phyloP scores from a whole-genome alignment of 495 filamentous ascomycete genomes.

The Annulohypoxylon stygium region DNA sequence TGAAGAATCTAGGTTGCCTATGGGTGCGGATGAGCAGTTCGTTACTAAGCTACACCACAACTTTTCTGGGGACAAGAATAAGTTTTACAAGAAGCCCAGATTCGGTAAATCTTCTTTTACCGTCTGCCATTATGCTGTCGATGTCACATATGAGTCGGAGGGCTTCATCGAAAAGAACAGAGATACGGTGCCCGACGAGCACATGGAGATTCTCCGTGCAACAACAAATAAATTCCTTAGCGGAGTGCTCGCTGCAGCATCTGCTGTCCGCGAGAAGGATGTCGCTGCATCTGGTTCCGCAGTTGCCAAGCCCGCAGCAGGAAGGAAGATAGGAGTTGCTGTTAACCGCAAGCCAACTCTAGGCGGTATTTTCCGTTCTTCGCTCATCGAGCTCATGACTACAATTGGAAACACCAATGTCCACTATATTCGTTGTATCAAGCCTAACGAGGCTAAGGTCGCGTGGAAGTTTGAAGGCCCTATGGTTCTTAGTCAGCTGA shows the following conservation, averaged over 20 bases:
- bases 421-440: slow-evolving; percentile 99
- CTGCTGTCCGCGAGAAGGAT: slow-evolving; percentile 91
- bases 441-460: slow-evolving; percentile 97
- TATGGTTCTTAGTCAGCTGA: slow-evolving; percentile 97
- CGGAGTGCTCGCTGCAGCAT: slow-evolving; percentile 86
- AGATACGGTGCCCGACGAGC: slow-evolving; percentile 98
- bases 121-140: slow-evolving; percentile 98
- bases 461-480: slow-evolving; percentile 99
- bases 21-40: slow-evolving; percentile 97
- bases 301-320: slow-evolving; percentile 76
- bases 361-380: slow-evolving; percentile 98
- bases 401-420: slow-evolving; percentile 99
- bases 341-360: slow-evolving; percentile 97
- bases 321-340: slow-evolving; percentile 87
- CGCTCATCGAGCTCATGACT: slow-evolving; percentile 96
- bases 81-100: slow-evolving; percentile 97
- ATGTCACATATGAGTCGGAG: slow-evolving; percentile 99
- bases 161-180: slow-evolving; percentile 99
- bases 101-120: slow-evolving; percentile 99
- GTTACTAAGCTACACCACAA: slow-evolving; percentile 98
- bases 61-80: slow-evolving; percentile 90
- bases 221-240: slow-evolving; percentile 89
- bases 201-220: slow-evolving; percentile 88
- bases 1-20: slow-evolving; percentile 95
- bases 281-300: slow-evolving; percentile 74